Conservation (phyloP, 129 eudicot species). For the Arctium minus region DNA sequence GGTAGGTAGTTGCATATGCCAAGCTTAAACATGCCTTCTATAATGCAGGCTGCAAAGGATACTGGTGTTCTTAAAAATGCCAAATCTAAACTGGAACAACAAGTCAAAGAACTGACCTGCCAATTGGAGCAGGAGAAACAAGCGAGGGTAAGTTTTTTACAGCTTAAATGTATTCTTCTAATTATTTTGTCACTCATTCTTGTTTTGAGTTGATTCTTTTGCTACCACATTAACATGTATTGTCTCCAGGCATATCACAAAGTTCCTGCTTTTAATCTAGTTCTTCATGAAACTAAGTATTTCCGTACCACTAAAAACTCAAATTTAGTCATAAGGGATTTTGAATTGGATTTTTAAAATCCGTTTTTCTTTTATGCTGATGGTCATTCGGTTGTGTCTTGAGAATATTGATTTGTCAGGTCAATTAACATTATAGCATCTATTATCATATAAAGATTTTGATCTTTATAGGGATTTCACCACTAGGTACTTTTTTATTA, state of each 20-base stretch:
- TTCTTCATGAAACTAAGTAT: not conserved
- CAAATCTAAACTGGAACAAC: constrained; percentile 54
- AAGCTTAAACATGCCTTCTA: constrained; percentile 1
- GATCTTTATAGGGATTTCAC: not conserved
- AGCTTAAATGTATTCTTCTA: not conserved
- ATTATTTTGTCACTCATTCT: not conserved
- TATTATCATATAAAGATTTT: not conserved
- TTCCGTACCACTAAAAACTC: not conserved
- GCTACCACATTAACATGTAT: not conserved
- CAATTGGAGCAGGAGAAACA: constrained; percentile 75
- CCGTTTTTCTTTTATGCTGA: not conserved
- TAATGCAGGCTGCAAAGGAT: constrained; percentile 68
- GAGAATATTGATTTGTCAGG: too few species aligned
- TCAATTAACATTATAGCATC: not conserved
- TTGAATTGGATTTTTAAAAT: not conserved
- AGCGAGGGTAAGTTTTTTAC: constrained; percentile 45
- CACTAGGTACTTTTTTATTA: not conserved
- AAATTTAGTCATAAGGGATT: not conserved
- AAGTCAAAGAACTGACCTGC: constrained; percentile 70
- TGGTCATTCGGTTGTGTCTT: not conserved
- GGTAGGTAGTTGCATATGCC: not conserved
- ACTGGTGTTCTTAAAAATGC: constrained; percentile 67
- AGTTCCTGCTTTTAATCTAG: not conserved
- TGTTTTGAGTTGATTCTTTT: not conserved
- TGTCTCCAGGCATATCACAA: not conserved